phyloP scores from a whole-genome alignment of 179 eudicot species.

The Nepenthes alata region DNA sequence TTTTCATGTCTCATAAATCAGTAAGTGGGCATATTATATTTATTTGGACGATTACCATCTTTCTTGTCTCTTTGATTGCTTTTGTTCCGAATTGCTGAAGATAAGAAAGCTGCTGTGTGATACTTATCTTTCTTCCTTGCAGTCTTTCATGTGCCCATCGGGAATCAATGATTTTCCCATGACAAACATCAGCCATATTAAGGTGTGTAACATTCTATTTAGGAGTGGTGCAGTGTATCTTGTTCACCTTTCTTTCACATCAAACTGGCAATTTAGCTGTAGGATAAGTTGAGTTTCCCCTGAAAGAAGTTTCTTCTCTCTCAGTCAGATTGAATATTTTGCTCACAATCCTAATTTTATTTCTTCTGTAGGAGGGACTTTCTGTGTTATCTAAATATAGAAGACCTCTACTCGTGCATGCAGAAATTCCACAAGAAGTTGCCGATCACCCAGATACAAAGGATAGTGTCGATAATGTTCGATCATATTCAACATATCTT shows the following conservation, averaged over 20 bases:
- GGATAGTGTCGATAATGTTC: slow-evolving; percentile 30
- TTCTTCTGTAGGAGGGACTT: slow-evolving; percentile 58
- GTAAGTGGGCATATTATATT: no score
- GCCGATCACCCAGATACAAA: slow-evolving; percentile 20
- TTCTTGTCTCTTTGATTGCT: neutral
- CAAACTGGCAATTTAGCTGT: neutral
- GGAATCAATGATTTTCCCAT: slow-evolving; percentile 96
- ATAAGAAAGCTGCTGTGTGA: neutral
- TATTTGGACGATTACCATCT: neutral
- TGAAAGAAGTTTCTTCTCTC: slow-evolving; percentile 1
- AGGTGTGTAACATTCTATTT: slow-evolving; percentile 29
- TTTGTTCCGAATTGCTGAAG: neutral
- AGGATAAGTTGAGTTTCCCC: neutral
- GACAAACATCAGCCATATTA: slow-evolving; percentile 77
- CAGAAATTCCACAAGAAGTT: slow-evolving; percentile 50
- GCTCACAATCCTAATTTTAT: slow-evolving; percentile 3
- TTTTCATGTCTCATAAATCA: no score
- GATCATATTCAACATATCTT: slow-evolving; percentile 72
- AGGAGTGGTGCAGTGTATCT: neutral
- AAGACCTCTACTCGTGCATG: slow-evolving; percentile 93
- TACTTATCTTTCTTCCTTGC: slow-evolving; percentile 7
- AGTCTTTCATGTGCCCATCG: slow-evolving; percentile 99
- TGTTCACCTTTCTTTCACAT: neutral
- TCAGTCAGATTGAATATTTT: neutral
- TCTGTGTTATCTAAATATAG: slow-evolving; percentile 63